Evolutionary conservation across 2,329 filamentous ascomycete species (phyloP).

Genomic region (Monosporascus ibericus): DNA sequence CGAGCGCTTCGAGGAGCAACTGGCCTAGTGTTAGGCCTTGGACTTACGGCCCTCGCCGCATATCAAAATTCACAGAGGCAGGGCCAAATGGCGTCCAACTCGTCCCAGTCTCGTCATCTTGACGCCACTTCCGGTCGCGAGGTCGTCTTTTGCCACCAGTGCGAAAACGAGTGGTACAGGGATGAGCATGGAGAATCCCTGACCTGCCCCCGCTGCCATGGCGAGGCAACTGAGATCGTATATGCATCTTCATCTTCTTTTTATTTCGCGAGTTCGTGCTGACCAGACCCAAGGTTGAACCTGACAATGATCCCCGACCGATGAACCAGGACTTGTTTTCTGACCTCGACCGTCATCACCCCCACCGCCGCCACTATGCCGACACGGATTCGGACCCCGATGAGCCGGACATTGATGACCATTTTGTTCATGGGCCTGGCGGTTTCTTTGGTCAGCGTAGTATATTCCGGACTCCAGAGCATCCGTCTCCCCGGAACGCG

Average conservation of each 20-base stretch:
- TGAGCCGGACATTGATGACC: conserved; percentile 52
- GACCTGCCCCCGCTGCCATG: conserved; percentile 68
- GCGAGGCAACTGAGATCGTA: conserved; percentile 84
- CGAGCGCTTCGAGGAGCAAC: conserved; percentile 43
- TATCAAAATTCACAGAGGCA: conserved; percentile 41
- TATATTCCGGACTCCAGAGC: conserved; percentile 20
- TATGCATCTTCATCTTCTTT: conserved; percentile 26
- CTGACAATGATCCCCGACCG: conserved; percentile 57
- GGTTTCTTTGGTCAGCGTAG: conserved; percentile 35
- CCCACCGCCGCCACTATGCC: conserved; percentile 14
- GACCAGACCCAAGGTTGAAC: conserved; percentile 38
- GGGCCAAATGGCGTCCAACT: conserved; percentile 32
- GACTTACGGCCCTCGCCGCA: conserved; percentile 50
- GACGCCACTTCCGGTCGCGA: conserved; percentile 52
- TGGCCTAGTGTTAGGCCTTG: conserved; percentile 53
- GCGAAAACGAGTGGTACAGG: conserved; percentile 73
- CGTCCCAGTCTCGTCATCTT: conserved; percentile 32
- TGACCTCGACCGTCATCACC: conserved; percentile 13
- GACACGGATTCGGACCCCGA: conserved; percentile 50
- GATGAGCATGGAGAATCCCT: conserved; percentile 55
- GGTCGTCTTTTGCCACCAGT: conserved; percentile 81
- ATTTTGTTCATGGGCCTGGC: conserved; percentile 32
- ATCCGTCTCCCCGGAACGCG: conserved; percentile 6
- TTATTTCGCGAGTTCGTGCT: conserved; percentile 4
- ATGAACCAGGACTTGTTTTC: conserved; percentile 27